Evolutionary conservation across 805 yeast species (phyloP).

Genomic region (Wickerhamiella occidentalis): DNA sequence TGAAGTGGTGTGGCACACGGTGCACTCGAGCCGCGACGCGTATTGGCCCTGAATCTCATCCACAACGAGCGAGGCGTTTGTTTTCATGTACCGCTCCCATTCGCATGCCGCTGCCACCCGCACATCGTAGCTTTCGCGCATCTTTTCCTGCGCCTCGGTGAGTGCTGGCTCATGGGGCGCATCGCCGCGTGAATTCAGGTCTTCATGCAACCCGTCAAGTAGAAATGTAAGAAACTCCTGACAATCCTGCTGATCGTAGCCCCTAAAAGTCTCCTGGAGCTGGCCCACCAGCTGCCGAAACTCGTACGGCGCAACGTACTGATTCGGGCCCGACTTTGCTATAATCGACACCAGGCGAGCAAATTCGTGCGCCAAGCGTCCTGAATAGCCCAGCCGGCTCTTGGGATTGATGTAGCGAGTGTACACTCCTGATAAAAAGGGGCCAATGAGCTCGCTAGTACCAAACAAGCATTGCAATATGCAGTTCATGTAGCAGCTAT

Average conservation of each 20-base stretch:
- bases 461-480: conserved; percentile 76
- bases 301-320: conserved; percentile 43
- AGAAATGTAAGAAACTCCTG: conserved; percentile 68
- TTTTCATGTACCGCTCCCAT: conserved; percentile 77
- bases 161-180: conserved; percentile 44
- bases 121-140: conserved; percentile 60
- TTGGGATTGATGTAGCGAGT: conserved; percentile 55
- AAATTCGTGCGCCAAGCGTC: conserved; percentile 59
- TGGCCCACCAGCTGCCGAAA: conserved; percentile 61
- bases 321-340: conserved; percentile 28
- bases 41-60: conserved; percentile 84
- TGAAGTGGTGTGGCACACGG: conserved; percentile 60
- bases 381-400: conserved; percentile 70
- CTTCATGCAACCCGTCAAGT: conserved; percentile 72
- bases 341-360: conserved; percentile 47
- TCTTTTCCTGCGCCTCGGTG: conserved; percentile 56
- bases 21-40: conserved; percentile 63
- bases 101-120: conserved; percentile 77
- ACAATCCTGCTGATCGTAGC: conserved; percentile 72
- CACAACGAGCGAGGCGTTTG: conserved; percentile 68
- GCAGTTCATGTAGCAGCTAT: conserved; percentile 89
- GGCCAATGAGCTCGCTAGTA: conserved; percentile 48
- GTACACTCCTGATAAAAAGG: conserved; percentile 51
- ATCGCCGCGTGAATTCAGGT: conserved; percentile 55
- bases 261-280: conserved; percentile 50